Conservation (phyloP, 1,284 basidiomycete genomes). For the Peniophora sp. region DNA sequence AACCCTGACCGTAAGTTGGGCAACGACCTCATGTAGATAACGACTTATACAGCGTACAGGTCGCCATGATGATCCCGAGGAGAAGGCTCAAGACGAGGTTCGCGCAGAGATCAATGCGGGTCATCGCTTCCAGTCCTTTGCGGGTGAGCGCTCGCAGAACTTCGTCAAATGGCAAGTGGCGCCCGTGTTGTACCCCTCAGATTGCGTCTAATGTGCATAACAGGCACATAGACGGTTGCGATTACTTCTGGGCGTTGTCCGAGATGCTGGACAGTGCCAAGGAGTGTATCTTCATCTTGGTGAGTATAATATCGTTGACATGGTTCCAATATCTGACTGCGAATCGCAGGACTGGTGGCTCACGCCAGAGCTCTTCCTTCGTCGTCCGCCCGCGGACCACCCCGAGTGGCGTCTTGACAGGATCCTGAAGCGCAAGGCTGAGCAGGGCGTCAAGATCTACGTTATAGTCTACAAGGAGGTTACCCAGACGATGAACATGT, state of each 20-base stretch:
- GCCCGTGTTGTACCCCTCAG: neutral
- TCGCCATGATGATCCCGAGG: slow-evolving; percentile 72
- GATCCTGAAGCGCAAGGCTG: slow-evolving; percentile 79
- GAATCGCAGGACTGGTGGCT: slow-evolving; percentile 80
- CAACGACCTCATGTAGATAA: neutral
- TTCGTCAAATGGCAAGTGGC: slow-evolving; percentile 70
- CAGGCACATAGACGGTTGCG: slow-evolving; percentile 85
- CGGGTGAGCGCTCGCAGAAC: slow-evolving; percentile 61
- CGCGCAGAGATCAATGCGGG: slow-evolving; percentile 64
- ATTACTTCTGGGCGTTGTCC: slow-evolving; percentile 91
- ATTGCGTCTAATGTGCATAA: neutral
- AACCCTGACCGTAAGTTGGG: slow-evolving; percentile 49
- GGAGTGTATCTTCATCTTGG: slow-evolving; percentile 74
- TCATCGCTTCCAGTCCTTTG: slow-evolving; percentile 86
- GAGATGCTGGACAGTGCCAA: slow-evolving; percentile 77
- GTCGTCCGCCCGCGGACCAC: slow-evolving; percentile 78
- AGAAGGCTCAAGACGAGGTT: slow-evolving; percentile 58
- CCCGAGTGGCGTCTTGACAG: slow-evolving; percentile 84
- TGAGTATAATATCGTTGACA: slow-evolving; percentile 17
- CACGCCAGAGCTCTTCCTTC: slow-evolving; percentile 85
- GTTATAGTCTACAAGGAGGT: slow-evolving; percentile 91
- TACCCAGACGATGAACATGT: slow-evolving; percentile 84
- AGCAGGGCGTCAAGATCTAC: slow-evolving; percentile 85
- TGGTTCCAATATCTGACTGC: neutral
- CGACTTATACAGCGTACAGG: slow-evolving; percentile 31